Conservation (phyloP, 1,284 basidiomycete genomes). For the Malassezia pachydermatis region DNA sequence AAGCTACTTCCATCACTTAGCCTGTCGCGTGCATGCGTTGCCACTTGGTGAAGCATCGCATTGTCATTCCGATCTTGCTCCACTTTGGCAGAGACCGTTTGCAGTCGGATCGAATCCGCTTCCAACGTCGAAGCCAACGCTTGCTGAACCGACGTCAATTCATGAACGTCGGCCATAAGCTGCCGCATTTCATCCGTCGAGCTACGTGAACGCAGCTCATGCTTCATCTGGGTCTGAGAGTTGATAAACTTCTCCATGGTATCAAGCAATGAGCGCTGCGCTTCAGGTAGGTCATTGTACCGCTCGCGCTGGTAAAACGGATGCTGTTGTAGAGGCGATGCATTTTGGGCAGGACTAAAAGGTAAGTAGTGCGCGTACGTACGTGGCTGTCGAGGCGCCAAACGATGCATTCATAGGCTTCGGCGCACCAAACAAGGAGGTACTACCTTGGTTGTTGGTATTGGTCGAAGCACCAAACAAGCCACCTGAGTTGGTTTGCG, state of each 20-base stretch:
- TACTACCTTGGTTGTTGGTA: no score
- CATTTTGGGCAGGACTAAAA: background rate
- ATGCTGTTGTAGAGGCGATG: slow-evolving; percentile 30
- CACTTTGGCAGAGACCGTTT: slow-evolving; percentile 22
- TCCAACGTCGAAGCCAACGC: slow-evolving; percentile 31
- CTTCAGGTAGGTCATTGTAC: slow-evolving; percentile 44
- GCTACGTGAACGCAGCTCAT: slow-evolving; percentile 31
- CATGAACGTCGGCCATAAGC: slow-evolving; percentile 30
- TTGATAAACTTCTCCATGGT: slow-evolving; percentile 36
- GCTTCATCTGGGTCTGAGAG: slow-evolving; percentile 26
- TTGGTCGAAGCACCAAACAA: no score
- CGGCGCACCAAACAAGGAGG: slow-evolving; percentile 14
- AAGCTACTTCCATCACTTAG: slow-evolving; percentile 30
- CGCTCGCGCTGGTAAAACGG: slow-evolving; percentile 40
- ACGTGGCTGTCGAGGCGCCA: slow-evolving; percentile 9
- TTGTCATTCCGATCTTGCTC: slow-evolving; percentile 37
- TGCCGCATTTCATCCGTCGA: slow-evolving; percentile 29
- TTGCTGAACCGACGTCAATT: slow-evolving; percentile 28
- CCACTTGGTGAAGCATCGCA: slow-evolving; percentile 32
- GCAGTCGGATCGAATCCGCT: slow-evolving; percentile 22
- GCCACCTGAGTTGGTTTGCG: background rate
- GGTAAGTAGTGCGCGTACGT: background rate
- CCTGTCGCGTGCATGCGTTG: slow-evolving; percentile 25
- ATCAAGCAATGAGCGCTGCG: slow-evolving; percentile 33
- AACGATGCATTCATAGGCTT: slow-evolving; percentile 16